Percentiles rank a stretch among this genome's conserved stretches.
These are phyloP conservation scores for Lycium barbarum DNA, from an alignment of 257 asterid species.

Conservation along the genomic window DNA sequence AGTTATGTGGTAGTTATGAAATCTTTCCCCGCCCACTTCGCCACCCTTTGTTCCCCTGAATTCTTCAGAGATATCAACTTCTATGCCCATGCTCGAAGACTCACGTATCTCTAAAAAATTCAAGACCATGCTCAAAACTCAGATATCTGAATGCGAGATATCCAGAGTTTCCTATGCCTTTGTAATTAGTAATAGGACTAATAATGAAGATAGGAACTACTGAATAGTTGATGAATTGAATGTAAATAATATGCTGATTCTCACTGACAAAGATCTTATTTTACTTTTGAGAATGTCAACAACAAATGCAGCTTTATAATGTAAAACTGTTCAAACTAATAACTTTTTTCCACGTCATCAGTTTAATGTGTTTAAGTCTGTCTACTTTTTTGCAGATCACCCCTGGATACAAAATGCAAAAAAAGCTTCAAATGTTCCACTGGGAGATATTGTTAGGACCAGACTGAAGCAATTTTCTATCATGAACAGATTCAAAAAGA, in stretches of 20 bases:
- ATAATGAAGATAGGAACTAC: not conserved
- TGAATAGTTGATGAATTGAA: not conserved
- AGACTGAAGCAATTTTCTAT: slow-evolving; percentile 86
- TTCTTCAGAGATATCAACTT: not conserved
- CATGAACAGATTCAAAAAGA: slow-evolving; percentile 92
- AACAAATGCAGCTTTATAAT: not conserved
- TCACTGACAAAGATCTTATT: not conserved
- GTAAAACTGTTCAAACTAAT: not conserved
- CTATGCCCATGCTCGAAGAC: not conserved
- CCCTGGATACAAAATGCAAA: slow-evolving; percentile 90
- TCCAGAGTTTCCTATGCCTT: not conserved
- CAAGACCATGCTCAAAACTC: not conserved
- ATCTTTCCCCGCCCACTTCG: not conserved
- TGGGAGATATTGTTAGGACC: slow-evolving; percentile 90
- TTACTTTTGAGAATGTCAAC: not conserved
- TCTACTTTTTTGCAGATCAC: slow-evolving; percentile 62
- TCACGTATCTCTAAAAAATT: not conserved
- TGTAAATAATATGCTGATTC: not conserved
- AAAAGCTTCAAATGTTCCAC: slow-evolving; percentile 86
- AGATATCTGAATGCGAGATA: not conserved
- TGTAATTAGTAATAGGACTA: not conserved
- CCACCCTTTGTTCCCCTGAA: not conserved
- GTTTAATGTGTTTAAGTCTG: slow-evolving; percentile 6
- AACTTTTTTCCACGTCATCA: not conserved
- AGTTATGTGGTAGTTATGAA: slow-evolving; percentile 1